Evolutionary conservation across 2,329 filamentous ascomycete species (phyloP), one percentile per base, ranked within the genome.

Genomic region (Aureobasidium namibiae): DNA sequence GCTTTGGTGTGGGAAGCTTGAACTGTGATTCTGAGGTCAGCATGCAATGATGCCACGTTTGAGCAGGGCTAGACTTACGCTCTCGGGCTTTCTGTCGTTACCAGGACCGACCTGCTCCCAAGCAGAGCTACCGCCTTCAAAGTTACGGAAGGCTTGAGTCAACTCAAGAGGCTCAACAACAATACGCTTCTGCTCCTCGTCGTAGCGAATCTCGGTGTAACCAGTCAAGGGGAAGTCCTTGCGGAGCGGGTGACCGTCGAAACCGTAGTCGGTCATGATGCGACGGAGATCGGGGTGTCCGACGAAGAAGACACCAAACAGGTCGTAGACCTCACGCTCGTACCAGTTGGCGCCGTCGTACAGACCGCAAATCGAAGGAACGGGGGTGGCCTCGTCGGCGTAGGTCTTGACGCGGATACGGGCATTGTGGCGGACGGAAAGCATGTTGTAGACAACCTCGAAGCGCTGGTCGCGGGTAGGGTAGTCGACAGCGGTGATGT

Each of bases 161-260:
- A 99, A 83, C 80, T 99, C 94, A 52, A 99, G 81, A 41, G 95
- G 94, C 81, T 99, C 95, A 33, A 95, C 92, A 62, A 99, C 92
- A 72, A 99, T 96, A 63, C 94, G 85, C 85, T 99, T 99, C 89
- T 96, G 99, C 82, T 99, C 95, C 78, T 99, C 94, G 67, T 99
- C 94, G 72, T 95, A 99, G 70, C 94, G 84, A 66, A 99, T 88
- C 79, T 99, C 95, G 34, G 94, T 99, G 80, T 99, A 99, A 49
- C 94, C 94, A 2, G 94, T 96, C 73, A 99, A 78, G 23, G 94
- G 94, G 79, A 99, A 99, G 73, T 99, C 94, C 80, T 99, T 99
- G 71, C 95, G 85, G 72, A 99, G 78, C 42, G 94, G 94, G 78
- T 99, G 94, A 56, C 94, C 94, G 74, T 99, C 95, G 71, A 99